Conservation (phyloP, 2,329 filamentous ascomycete species). For the Aureobasidium sp. region DNA sequence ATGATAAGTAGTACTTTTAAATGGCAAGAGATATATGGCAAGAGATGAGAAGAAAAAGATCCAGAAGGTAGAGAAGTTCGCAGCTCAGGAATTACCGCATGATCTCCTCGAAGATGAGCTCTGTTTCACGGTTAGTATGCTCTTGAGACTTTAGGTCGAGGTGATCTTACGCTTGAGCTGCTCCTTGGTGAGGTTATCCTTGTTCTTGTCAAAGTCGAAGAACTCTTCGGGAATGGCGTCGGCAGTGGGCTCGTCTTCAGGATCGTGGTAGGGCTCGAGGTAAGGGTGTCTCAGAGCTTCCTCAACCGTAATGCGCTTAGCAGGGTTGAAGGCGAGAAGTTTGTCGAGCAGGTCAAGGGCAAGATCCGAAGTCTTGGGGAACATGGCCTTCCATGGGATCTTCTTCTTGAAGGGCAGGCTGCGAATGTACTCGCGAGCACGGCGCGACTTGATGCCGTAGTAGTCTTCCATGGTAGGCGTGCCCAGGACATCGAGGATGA, state of each 20-base stretch:
- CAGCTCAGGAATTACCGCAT: constrained; percentile 51
- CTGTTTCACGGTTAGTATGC: constrained; percentile 31
- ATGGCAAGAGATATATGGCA: constrained; percentile 15
- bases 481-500: constrained; percentile 94
- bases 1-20: constrained; percentile 16
- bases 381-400: constrained; percentile 93
- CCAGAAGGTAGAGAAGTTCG: background rate
- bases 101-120: constrained; percentile 94
- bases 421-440: constrained; percentile 95
- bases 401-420: constrained; percentile 59
- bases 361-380: constrained; percentile 98
- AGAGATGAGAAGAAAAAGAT: constrained; percentile 5
- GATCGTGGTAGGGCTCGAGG: constrained; percentile 96
- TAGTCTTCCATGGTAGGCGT: constrained; percentile 99
- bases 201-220: constrained; percentile 99
- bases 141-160: constrained; percentile 10
- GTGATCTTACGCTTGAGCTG: constrained; percentile 71
- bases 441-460: constrained; percentile 98
- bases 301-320: constrained; percentile 97
- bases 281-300: constrained; percentile 97
- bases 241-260: constrained; percentile 94
- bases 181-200: constrained; percentile 97
- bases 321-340: constrained; percentile 93
- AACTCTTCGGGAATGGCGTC: constrained; percentile 97
- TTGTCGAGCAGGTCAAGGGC: constrained; percentile 93